These are phyloP conservation scores for Plicaturopsis crispa DNA, from an alignment of 768 basidiomycete species.

Conservation along the genomic window DNA sequence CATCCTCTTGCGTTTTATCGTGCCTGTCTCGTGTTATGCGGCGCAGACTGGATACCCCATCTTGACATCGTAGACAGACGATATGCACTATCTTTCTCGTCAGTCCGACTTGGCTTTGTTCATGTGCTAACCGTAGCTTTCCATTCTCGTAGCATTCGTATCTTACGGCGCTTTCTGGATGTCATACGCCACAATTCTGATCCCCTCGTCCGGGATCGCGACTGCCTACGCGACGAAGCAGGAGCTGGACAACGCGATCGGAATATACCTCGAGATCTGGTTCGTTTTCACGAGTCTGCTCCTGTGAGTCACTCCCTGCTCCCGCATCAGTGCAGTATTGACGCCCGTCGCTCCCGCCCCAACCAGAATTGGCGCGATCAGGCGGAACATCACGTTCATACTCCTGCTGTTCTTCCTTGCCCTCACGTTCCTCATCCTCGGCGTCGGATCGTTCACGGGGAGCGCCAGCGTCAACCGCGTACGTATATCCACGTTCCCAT, in stretches of 20 bases:
- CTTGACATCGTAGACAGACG: too few species aligned
- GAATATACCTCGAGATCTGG: conserved; percentile 73
- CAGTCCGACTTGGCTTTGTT: neutral
- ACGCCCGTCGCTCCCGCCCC: neutral
- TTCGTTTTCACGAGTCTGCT: conserved; percentile 63
- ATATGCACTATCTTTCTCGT: too few species aligned
- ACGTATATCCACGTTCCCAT: neutral
- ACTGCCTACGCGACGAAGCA: conserved; percentile 37
- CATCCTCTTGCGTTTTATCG: too few species aligned
- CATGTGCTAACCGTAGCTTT: neutral
- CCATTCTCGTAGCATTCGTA: conserved; percentile 50
- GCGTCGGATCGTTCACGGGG: conserved; percentile 26
- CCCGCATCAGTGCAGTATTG: neutral
- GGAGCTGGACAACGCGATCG: conserved; percentile 52
- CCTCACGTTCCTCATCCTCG: conserved; percentile 44
- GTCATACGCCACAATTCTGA: conserved; percentile 67
- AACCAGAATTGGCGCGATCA: conserved; percentile 39
- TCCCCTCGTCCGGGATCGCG: conserved; percentile 60
- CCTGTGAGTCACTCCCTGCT: conserved; percentile 34
- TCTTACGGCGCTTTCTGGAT: conserved; percentile 89
- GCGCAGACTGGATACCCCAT: too few species aligned
- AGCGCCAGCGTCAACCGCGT: neutral
- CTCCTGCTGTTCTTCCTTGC: conserved; percentile 45
- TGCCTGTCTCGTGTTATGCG: too few species aligned
- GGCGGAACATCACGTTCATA: conserved; percentile 41